These are phyloP conservation scores for Tetradesmus obliquus DNA, from an alignment of 139 green algal species.

Conservation along the genomic window DNA sequence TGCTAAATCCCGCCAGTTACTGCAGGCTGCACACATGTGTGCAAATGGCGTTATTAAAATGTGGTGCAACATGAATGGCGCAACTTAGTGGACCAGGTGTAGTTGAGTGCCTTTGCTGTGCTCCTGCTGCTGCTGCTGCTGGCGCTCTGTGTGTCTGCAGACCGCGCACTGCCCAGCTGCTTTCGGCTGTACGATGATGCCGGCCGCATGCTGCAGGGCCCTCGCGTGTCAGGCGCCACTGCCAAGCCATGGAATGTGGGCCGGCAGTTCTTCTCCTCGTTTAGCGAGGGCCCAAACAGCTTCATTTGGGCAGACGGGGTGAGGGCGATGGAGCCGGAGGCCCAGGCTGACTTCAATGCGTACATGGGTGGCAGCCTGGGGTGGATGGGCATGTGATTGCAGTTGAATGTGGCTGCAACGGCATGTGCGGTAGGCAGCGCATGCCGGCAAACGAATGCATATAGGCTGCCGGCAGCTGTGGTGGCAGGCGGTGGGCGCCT, in stretches of 20 bases:
- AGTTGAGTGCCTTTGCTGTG: no score
- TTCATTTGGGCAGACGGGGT: slow-evolving; percentile 38
- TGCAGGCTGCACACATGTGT: no score
- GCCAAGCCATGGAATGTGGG: slow-evolving; percentile 17
- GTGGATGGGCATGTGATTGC: neutral
- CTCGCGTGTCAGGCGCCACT: neutral
- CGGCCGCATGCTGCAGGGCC: neutral
- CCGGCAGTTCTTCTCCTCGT: slow-evolving; percentile 25
- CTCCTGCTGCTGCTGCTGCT: neutral
- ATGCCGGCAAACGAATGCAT: no score
- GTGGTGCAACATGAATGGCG: no score
- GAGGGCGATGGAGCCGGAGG: neutral
- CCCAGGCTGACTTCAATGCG: slow-evolving; percentile 8
- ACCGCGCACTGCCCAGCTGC: neutral
- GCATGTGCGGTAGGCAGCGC: no score
- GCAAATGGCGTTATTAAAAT: no score
- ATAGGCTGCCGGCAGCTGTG: no score
- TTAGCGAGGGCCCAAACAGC: neutral
- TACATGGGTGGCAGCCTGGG: neutral
- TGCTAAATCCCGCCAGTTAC: no score
- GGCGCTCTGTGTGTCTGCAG: neutral
- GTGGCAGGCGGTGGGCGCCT: no score
- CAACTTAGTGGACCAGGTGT: no score
- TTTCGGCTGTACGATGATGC: neutral
- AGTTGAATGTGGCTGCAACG: no score